Base-by-base conservation (phyloP, 2,329 filamentous ascomycete species). In the Microascus cirrosus region DNA sequence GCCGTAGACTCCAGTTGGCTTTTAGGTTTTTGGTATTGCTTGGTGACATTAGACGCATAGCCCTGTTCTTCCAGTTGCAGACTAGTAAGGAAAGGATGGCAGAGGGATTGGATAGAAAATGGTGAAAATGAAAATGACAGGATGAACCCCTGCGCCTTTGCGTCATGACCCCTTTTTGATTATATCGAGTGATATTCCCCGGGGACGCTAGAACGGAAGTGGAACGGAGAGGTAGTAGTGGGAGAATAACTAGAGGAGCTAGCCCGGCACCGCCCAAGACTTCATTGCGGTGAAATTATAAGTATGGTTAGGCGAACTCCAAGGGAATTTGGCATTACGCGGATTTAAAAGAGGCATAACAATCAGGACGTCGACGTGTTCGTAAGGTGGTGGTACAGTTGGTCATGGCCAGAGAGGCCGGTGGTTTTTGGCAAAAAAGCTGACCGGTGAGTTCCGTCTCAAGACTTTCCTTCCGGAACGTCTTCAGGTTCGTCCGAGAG, bases 321-420 rank as follows among this genome's bases (percentile, higher is more conserved):
- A 5, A 10, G 2, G 45, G 22, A 12, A 24, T 15, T 42, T 28
- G 28, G 32, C 50, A 56, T 50, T 50, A 50, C 45, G n/a, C 22
- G 34, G 36, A 56, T 20, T 15, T 13, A 32, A 51, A 56, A 51
- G 24, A 15, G 24, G 25, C 13, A 56, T 24, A 4, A 24, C 22
- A 51, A 36, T 28, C 39, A 35, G 18, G 55, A 22, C 42, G 28
- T 56, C 45, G 42, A 51, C 18, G 42, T 48, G 55, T 20, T 56
- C 55, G n/a, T 51, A 20, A 34, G 25, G 55, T 56, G 42, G 55
- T 56, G 42, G 55, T 56, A 56, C 55, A 56, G 42, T 50, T 34
- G 42, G 36, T 50, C 12, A 8, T 20, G 45, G 39, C n/a, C 34
- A 35, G 13, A 18, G 1, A 8, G 2, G 18, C 25, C 28, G 22